Evolutionary conservation across 169 alveolate genomes (phyloP).

Genomic region (Plasmodium berghei): DNA sequence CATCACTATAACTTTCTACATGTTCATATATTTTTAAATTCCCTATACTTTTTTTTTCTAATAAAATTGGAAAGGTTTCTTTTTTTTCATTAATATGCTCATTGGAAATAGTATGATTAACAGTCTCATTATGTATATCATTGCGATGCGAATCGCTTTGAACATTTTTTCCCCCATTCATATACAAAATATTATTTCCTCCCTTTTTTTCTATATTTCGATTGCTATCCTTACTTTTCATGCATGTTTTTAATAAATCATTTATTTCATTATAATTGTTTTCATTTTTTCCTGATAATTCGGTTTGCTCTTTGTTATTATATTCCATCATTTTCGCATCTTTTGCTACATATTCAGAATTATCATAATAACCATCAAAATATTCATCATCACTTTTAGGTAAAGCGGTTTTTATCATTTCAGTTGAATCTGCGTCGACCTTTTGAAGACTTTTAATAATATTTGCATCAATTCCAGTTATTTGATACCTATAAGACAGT

Average conservation of each 20-base stretch:
- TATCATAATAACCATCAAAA: constrained; percentile 17
- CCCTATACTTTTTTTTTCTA: constrained; percentile 18
- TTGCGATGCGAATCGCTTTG: constrained; percentile 28
- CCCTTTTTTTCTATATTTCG: too few relatives aligned
- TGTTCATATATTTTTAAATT: constrained; percentile 45
- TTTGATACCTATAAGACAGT: constrained; percentile 39
- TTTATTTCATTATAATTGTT: neutral
- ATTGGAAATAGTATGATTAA: neutral
- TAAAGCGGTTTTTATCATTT: constrained; percentile 67
- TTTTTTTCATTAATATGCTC: neutral
- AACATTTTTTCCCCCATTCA: too few relatives aligned
- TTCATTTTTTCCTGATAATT: neutral
- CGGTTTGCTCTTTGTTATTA: constrained; percentile 23
- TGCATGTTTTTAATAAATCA: neutral
- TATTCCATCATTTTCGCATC: neutral
- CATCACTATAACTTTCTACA: neutral
- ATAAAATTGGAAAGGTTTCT: constrained; percentile 3
- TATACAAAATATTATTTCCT: too few relatives aligned
- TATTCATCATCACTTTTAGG: constrained; percentile 63
- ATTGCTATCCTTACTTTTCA: too few relatives aligned
- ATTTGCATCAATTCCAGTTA: constrained; percentile 30
- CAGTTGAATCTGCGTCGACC: constrained; percentile 77
- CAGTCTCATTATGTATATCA: constrained; percentile 14
- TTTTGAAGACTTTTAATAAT: constrained; percentile 78
- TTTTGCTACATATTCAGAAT: constrained; percentile 16